Conservation (phyloP, 2,329 filamentous ascomycete species). For the Cryphonectria japonica region DNA sequence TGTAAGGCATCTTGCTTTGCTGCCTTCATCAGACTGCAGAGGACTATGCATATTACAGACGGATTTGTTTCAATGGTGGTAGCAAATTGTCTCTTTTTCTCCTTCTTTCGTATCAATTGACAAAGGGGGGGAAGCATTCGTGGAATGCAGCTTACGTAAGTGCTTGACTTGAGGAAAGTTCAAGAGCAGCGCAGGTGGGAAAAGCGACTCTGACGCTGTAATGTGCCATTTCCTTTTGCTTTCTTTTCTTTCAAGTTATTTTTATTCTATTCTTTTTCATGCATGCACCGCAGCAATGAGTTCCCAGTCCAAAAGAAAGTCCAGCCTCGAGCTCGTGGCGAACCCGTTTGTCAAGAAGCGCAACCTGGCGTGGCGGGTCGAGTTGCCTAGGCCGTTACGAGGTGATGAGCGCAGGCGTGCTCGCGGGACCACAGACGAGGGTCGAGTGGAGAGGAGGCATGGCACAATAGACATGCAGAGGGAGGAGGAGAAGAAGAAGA, state of each 20-base stretch:
- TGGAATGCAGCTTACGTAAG: not conserved
- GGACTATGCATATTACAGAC: too few species aligned
- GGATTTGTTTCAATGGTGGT: too few species aligned
- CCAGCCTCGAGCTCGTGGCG: constrained; percentile 42
- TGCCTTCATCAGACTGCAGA: too few species aligned
- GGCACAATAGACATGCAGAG: not conserved
- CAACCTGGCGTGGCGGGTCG: constrained; percentile 46
- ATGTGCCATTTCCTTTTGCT: not conserved
- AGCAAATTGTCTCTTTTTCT: too few species aligned
- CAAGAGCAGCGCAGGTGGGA: too few species aligned
- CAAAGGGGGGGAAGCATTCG: too few species aligned
- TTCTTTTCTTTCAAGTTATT: not conserved
- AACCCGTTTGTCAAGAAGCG: constrained; percentile 53
- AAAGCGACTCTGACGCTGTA: not conserved
- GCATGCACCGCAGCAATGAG: not conserved
- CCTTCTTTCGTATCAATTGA: too few species aligned
- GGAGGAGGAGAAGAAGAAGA: not conserved
- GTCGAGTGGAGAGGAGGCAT: not conserved
- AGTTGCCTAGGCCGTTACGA: not conserved
- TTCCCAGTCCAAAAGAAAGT: not conserved
- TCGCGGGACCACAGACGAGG: not conserved
- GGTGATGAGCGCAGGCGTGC: not conserved
- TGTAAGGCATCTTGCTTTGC: too few species aligned
- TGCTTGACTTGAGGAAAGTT: too few species aligned
- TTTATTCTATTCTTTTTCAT: not conserved